Evolutionary conservation across 768 basidiomycete genomes (phyloP), one percentile per base, ranked within the genome.

Genomic region (Amanita inopinata): DNA sequence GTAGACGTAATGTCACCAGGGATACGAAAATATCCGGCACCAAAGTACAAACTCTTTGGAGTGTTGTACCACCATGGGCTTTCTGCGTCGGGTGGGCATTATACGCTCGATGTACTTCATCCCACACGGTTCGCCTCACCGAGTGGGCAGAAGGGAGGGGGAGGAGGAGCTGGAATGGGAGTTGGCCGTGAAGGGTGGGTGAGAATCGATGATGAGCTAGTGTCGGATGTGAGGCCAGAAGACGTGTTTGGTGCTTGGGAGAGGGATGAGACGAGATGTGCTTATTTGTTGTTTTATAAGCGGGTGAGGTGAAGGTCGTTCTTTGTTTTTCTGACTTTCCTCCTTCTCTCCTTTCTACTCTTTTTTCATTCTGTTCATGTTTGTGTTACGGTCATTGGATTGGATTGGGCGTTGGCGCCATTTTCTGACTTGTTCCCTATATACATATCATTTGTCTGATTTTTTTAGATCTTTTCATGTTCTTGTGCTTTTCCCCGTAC

Each of bases 61-160:
- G 94, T 80, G 6, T 63, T 97, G 9, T 97, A 97, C 60, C 94
- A 99, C 58, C 93, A 99, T 51, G 94, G 94, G 2, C 66, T 71
- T 20, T 86, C 87, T 5, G 90, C 94, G 0, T 81, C 82, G 1
- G 91, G 92, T 2, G 94, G 94, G 1, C 94, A 97, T 61, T 98
- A 97, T 64, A 98, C 93, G 2, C 75, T 94, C 35, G 85, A 91
- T 53, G 84, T 93, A 7, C 65, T 93, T 2, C 82, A 88, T 51
- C 84, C 83, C 2, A 74, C 74, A 49, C 70, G 80, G 25, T 75
- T 71, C 57, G 53, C 55, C 19, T 56, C 61, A 27, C 33, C 56
- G 7, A 34, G 40, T 19, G 50, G 54, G 3, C 70, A 71, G n/a
- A n/a, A 42, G 63, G 68, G 1, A 67, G 4, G 37, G n/a, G n/a